phyloP scores from a whole-genome alignment of 2,329 filamentous ascomycete genomes.

The Clonostachys byssicola region DNA sequence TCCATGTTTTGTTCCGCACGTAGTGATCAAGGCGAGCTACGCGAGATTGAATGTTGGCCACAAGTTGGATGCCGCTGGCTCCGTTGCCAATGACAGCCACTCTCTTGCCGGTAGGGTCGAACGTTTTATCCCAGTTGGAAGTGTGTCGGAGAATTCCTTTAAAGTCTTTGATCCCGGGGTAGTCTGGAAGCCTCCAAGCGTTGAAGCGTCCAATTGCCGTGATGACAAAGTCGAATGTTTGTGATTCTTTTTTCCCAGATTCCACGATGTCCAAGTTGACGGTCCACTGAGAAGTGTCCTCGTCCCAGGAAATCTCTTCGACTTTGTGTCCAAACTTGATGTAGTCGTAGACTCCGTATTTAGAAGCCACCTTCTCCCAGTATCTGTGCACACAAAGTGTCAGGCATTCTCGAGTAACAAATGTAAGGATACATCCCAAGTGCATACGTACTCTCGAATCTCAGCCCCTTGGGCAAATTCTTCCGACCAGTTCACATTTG shows the following conservation, averaged over 20 bases:
- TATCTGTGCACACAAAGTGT: not conserved
- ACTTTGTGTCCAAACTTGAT: not conserved
- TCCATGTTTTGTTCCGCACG: constrained; percentile 62
- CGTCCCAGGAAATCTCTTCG: not conserved
- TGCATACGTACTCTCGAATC: not conserved
- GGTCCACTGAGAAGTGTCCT: not conserved
- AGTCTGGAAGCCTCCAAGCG: constrained; percentile 37
- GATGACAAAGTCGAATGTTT: not conserved
- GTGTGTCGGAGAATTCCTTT: constrained; percentile 54
- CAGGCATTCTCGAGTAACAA: no score
- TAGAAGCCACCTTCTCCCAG: not conserved
- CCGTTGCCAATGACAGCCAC: constrained; percentile 62
- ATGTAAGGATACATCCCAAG: no score
- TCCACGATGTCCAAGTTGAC: not conserved
- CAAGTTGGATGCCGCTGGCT: constrained; percentile 54
- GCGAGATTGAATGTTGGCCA: constrained; percentile 44
- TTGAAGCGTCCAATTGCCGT: not conserved
- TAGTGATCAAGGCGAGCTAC: constrained; percentile 58
- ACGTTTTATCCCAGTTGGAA: constrained; percentile 52
- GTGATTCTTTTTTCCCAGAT: not conserved
- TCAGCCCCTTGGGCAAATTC: constrained; percentile 64
- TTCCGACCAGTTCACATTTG: constrained; percentile 66
- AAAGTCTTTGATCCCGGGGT: constrained; percentile 1
- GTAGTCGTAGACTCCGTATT: not conserved
- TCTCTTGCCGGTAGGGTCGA: constrained; percentile 41